Percentiles rank a stretch among this genome's conserved stretches.
Conservation (phyloP, 345 rosid genomes). For the Jatropha curcas region DNA sequence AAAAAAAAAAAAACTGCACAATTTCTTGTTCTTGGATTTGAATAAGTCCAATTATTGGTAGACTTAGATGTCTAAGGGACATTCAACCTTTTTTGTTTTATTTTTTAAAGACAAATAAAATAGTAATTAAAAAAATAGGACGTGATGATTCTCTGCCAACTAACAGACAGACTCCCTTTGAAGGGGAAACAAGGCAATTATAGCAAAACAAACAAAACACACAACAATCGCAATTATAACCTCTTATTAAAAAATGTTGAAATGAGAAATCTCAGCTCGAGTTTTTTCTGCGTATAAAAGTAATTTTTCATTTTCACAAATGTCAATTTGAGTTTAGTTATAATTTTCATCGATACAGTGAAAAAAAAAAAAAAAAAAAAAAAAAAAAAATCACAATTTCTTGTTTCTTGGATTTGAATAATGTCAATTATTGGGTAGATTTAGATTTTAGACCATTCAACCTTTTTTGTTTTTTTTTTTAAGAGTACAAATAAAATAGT, state of each 20-base stretch:
- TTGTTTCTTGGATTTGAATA: too few species aligned
- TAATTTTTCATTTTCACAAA: too few species aligned
- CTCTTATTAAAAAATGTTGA: too few species aligned
- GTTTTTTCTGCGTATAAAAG: too few species aligned
- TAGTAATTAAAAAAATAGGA: background rate
- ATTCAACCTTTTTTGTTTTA: conserved; percentile 10
- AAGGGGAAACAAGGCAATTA: conserved; percentile 4
- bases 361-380: too few species aligned
- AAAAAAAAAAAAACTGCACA: background rate
- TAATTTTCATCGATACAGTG: too few species aligned
- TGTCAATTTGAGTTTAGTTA: too few species aligned
- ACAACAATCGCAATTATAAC: background rate
- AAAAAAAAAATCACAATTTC: too few species aligned
- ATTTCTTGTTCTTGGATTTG: background rate
- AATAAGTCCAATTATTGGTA: conserved; percentile 30
- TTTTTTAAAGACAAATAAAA: background rate
- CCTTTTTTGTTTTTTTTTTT: background rate
- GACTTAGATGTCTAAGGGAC: conserved; percentile 24
- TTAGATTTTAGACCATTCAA: conserved; percentile 29
- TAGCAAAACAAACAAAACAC: conserved; percentile 20
- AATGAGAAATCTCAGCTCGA: too few species aligned
- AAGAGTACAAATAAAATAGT: background rate
- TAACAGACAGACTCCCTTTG: background rate
- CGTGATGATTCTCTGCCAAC: conserved; percentile 12
- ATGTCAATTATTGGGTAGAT: conserved; percentile 30